These are phyloP conservation scores for Puccinia coronata DNA, from an alignment of 1,284 basidiomycete genomes.

Conservation along the genomic window DNA sequence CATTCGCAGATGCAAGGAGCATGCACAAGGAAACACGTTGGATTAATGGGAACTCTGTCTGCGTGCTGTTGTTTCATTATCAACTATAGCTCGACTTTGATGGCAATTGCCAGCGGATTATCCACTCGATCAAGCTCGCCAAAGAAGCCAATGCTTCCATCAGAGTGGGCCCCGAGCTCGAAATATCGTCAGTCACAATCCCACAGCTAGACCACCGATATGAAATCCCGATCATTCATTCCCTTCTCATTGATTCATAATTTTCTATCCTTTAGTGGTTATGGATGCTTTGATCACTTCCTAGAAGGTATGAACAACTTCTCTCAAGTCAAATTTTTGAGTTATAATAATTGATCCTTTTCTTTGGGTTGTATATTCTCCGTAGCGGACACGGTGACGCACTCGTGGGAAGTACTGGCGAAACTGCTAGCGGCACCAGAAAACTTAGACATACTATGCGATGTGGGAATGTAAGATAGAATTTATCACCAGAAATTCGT, in stretches of 20 bases:
- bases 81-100: conserved; percentile 43
- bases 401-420: conserved; percentile 92
- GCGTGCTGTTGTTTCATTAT: neutral
- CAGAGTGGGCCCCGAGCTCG: conserved; percentile 97
- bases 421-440: conserved; percentile 79
- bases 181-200: conserved; percentile 75
- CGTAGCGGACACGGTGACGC: conserved; percentile 77
- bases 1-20: neutral
- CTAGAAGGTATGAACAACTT: conserved; percentile 64
- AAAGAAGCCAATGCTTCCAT: conserved; percentile 85
- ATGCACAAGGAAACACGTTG: too few species aligned
- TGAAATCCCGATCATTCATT: neutral
- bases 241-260: neutral
- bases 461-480: conserved; percentile 77
- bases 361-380: neutral
- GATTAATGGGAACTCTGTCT: too few species aligned
- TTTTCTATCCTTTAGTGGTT: conserved; percentile 66
- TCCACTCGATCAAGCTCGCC: conserved; percentile 82
- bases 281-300: conserved; percentile 92
- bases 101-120: conserved; percentile 72
- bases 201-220: neutral
- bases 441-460: conserved; percentile 77
- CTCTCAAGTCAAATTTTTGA: neutral
- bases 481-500: conserved; percentile 56
- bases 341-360: neutral